These are phyloP conservation scores for Phallus indusiatus DNA, from an alignment of 768 basidiomycete genomes.

Conservation along the genomic window DNA sequence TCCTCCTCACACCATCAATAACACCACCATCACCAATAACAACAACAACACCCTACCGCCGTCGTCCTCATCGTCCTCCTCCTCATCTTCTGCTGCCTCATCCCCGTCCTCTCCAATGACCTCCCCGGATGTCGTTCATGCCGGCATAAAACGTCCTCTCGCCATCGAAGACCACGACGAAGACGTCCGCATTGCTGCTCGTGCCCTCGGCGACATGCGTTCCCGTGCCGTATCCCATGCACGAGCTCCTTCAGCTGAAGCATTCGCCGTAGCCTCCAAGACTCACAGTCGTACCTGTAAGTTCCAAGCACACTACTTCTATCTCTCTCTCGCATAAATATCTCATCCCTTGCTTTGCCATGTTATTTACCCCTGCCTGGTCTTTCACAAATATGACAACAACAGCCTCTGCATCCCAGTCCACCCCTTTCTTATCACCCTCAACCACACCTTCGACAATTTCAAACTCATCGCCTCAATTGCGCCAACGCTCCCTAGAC, in stretches of 20 bases:
- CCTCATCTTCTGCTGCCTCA: not conserved
- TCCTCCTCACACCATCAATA: no score
- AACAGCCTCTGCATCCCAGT: not conserved
- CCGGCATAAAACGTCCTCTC: constrained; percentile 6
- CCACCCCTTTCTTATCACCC: constrained; percentile 14
- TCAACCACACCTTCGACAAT: constrained; percentile 13
- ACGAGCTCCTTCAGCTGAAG: constrained; percentile 6
- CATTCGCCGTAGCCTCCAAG: constrained; percentile 4
- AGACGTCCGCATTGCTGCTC: constrained; percentile 68
- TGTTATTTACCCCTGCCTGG: no score
- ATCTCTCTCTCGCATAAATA: not conserved
- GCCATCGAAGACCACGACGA: constrained; percentile 52
- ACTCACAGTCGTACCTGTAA: constrained; percentile 7
- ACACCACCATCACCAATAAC: no score
- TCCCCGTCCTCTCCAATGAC: not conserved
- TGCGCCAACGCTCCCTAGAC: not conserved
- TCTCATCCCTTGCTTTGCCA: no score
- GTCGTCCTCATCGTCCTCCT: not conserved
- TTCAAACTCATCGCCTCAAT: constrained; percentile 10
- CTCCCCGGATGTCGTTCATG: not conserved
- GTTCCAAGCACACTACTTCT: no score
- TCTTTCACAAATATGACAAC: no score
- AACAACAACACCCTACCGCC: no score
- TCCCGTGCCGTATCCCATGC: constrained; percentile 26
- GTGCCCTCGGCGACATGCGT: constrained; percentile 72